Conservation (phyloP, 73 alveolate species). For the Tetrahymena malaccensis region DNA sequence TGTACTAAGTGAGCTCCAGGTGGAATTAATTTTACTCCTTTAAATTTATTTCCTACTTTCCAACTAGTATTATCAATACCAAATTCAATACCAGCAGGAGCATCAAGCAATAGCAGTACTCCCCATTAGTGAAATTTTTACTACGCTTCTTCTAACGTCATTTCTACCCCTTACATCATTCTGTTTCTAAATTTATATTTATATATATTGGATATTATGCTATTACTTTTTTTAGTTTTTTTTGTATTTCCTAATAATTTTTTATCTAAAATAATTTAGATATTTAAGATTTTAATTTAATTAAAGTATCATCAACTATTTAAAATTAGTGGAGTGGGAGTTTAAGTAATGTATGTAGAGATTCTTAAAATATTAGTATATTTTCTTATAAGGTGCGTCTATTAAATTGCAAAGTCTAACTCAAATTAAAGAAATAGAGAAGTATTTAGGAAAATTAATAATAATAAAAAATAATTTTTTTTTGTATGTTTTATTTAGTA, state of each 20-base stretch:
- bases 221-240: too few relatives aligned
- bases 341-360: background rate
- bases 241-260: background rate
- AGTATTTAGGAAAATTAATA: too few relatives aligned
- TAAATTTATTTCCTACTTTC: conserved; percentile 59
- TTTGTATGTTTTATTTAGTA: too few relatives aligned
- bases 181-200: background rate
- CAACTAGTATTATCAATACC: conserved; percentile 65
- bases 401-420: too few relatives aligned
- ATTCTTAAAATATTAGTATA: too few relatives aligned
- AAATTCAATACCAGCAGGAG: conserved; percentile 58
- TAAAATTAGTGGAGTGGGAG: too few relatives aligned
- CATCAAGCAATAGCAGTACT: conserved; percentile 47
- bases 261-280: background rate
- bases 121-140: conserved; percentile 28
- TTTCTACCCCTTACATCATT: background rate
- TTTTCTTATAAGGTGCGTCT: background rate
- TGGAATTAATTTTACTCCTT: conserved; percentile 63
- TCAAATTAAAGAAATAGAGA: too few relatives aligned
- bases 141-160: background rate
- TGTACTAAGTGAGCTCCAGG: conserved; percentile 60
- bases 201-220: background rate
- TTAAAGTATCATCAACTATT: too few relatives aligned
- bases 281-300: too few relatives aligned
- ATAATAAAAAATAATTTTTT: too few relatives aligned